Percentiles rank a stretch among this genome's conserved stretches.
phyloP scores from a whole-genome alignment of 148 eudicot species.

The Fallopia convolvulus region DNA sequence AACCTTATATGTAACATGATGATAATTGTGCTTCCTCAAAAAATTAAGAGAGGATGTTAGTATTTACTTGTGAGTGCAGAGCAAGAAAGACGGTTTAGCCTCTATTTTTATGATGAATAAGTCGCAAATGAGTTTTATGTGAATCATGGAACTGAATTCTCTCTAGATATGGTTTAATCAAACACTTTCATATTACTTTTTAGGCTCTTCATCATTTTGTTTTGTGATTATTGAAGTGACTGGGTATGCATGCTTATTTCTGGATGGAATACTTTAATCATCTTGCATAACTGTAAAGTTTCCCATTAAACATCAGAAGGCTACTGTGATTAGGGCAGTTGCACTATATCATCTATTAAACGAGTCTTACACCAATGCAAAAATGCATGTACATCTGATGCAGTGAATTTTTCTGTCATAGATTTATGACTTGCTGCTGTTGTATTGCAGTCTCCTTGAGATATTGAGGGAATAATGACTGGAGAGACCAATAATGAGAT shows the following conservation, averaged over 20 bases:
- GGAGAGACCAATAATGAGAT: constrained; percentile 17
- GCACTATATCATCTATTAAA: not conserved
- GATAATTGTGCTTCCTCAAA: no score
- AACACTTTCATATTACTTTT: not conserved
- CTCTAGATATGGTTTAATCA: not conserved
- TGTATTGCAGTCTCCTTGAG: not conserved
- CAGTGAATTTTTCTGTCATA: not conserved
- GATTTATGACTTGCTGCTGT: not conserved
- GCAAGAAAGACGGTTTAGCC: not conserved
- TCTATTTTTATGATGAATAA: not conserved
- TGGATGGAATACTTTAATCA: not conserved
- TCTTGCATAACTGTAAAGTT: not conserved
- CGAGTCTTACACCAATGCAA: not conserved
- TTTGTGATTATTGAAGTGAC: not conserved
- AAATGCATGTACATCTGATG: not conserved
- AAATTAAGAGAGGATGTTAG: no score
- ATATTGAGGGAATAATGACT: constrained; percentile 15
- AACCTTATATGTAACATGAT: not conserved
- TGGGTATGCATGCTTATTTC: not conserved
- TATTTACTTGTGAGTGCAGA: not conserved
- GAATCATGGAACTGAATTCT: not conserved
- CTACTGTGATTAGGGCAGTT: not conserved
- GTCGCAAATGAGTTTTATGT: not conserved
- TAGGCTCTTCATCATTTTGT: not conserved
- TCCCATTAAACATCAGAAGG: not conserved